Base-by-base conservation (phyloP, 2,329 filamentous ascomycete genomes). In the Penicillium sp. region DNA sequence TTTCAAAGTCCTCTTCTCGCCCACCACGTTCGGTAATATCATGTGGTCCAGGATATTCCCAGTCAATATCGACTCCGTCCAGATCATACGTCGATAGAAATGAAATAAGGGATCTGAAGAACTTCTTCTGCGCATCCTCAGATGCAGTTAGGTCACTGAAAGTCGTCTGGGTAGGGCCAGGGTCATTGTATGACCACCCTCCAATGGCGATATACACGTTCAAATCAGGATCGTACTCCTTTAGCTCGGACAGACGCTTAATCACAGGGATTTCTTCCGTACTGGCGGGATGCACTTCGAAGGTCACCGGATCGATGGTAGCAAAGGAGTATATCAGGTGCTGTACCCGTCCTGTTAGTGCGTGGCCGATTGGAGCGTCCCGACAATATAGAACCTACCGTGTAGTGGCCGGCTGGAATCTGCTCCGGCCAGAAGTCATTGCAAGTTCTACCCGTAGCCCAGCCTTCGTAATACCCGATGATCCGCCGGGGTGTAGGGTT, bases 321-420 rank as follows among this genome's bases (percentile, higher is more conserved):
- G 75, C 78, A 62, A 83, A 84, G 0, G 81, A 78, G 45, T 72
- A 78, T 62, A 78, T 78, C 53, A 79, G 44, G 49, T 77, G 69
- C 21, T 21, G 21, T 21, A 2, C 21, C 21, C 21, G 21, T 21
- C 21, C 21, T 2, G 21, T 21, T 21, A 21, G 21, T 21, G 21
- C 21, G 21, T 21, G 21, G 21, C 21, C 21, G 21, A 21, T 21
- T 21, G 21, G 21, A 21, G 21, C 21, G 2, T 21, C 21, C 21
- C 21, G 21, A n/a, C n/a, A n/a, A n/a, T n/a, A n/a, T n/a, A n/a
- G 21, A 21, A 21, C 21, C 21, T 21, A 21, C 21, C 0, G 64
- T 71, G 15, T 73, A 72, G 26, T 66, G 47, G 30, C 62, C 70
- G 29, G 66, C 56, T 8, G 67, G 67, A 48, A 71, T 67, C 23